A percentile compares a stretch with the other conserved stretches of the same genome.
Conservation (phyloP, 2,329 filamentous ascomycete genomes). For the Fusarium sp. region DNA sequence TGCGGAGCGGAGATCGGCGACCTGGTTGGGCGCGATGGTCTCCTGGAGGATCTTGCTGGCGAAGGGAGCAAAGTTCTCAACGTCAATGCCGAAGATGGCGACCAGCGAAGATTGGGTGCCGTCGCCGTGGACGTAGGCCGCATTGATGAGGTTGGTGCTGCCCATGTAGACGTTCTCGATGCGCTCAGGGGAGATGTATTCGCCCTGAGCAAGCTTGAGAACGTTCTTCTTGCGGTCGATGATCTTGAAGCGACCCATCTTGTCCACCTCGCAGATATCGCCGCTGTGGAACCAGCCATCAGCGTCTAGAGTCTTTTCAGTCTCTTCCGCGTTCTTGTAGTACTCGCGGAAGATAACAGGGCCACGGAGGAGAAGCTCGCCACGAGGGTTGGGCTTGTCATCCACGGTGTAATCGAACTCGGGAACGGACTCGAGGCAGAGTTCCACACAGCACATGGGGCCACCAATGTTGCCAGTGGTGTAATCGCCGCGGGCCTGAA, state of each 20-base stretch:
- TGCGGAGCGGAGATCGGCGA: slow-evolving; percentile 75
- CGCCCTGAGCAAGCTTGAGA: slow-evolving; percentile 96
- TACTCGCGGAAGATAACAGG: slow-evolving; percentile 87
- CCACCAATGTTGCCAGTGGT: slow-evolving; percentile 85
- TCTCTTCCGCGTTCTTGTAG: slow-evolving; percentile 91
- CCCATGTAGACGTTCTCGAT: slow-evolving; percentile 95
- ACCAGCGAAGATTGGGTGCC: slow-evolving; percentile 85
- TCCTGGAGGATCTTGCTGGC: slow-evolving; percentile 81
- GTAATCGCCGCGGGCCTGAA: slow-evolving; percentile 79
- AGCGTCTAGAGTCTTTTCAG: slow-evolving; percentile 80
- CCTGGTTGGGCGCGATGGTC: slow-evolving; percentile 73
- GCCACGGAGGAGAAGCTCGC: slow-evolving; percentile 88
- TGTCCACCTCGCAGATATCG: slow-evolving; percentile 89
- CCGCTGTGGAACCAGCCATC: slow-evolving; percentile 99
- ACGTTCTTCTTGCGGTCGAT: slow-evolving; percentile 99
- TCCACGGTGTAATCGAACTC: slow-evolving; percentile 93
- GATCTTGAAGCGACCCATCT: slow-evolving; percentile 88
- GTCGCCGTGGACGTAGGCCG: slow-evolving; percentile 93
- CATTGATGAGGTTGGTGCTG: slow-evolving; percentile 80
- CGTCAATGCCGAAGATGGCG: slow-evolving; percentile 88
- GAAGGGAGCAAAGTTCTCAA: slow-evolving; percentile 84
- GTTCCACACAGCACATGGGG: slow-evolving; percentile 75
- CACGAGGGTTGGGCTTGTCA: slow-evolving; percentile 90
- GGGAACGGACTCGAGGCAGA: slow-evolving; percentile 86
- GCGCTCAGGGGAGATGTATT: slow-evolving; percentile 97